These are phyloP conservation scores for Scheffersomyces cryptocercus DNA, from an alignment of 1,139 yeast species.

Conservation along the genomic window DNA sequence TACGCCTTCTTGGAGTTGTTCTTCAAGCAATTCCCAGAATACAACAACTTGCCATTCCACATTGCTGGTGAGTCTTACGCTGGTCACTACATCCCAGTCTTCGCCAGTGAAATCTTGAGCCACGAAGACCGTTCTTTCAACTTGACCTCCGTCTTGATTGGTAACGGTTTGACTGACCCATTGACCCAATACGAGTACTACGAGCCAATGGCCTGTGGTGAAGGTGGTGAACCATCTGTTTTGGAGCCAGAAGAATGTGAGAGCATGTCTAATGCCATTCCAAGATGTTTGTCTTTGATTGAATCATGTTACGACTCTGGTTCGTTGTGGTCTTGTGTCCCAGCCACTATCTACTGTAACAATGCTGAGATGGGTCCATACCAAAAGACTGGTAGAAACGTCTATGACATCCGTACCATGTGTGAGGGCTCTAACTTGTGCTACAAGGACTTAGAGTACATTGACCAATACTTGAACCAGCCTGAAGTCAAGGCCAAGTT, in stretches of 20 bases:
- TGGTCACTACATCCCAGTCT: conserved; percentile 94
- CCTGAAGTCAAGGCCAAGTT: conserved; percentile 72
- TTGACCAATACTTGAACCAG: conserved; percentile 68
- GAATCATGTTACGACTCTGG: conserved; percentile 77
- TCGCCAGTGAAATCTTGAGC: conserved; percentile 82
- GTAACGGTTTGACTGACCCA: conserved; percentile 95
- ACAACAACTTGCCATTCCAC: conserved; percentile 72
- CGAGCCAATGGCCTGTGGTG: conserved; percentile 97
- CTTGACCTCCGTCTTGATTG: conserved; percentile 85
- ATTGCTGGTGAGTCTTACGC: conserved; percentile 99
- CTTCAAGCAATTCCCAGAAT: conserved; percentile 89
- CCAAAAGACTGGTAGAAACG: conserved; percentile 87
- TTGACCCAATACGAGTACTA: conserved; percentile 84
- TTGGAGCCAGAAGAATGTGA: conserved; percentile 79
- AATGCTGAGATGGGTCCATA: conserved; percentile 85
- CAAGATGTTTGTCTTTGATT: conserved; percentile 80
- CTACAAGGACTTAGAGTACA: conserved; percentile 68
- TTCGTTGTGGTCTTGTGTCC: conserved; percentile 88
- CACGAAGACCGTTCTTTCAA: conserved; percentile 80
- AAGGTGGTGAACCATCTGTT: conserved; percentile 85
- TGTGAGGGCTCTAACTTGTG: conserved; percentile 77
- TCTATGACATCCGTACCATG: conserved; percentile 85
- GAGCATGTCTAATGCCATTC: conserved; percentile 68
- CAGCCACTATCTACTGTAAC: conserved; percentile 90
- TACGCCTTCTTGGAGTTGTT: conserved; percentile 88